A percentile compares a stretch with the other conserved stretches of the same genome.
Conservation (phyloP, 106 monocot genomes). For the Amphibolis antarctica region DNA sequence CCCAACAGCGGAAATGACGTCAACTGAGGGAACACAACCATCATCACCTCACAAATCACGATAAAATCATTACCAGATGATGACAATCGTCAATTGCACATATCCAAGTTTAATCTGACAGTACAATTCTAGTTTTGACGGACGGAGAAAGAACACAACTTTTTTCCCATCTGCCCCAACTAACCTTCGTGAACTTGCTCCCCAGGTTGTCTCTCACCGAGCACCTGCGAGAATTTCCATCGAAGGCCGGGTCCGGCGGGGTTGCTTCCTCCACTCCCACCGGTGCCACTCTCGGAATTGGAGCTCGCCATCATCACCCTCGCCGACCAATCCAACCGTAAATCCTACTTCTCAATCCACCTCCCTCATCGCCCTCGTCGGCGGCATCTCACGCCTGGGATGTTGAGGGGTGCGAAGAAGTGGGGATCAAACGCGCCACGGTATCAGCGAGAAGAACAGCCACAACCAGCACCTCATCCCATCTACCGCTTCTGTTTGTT, state of each 20-base stretch:
- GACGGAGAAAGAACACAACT: too few species aligned
- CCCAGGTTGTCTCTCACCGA: conserved; percentile 36
- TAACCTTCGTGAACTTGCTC: conserved; percentile 34
- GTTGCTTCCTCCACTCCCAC: background rate
- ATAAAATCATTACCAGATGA: background rate
- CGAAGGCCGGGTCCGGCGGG: background rate
- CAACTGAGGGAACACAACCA: conserved; percentile 22
- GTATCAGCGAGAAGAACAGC: too few species aligned
- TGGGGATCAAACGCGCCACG: too few species aligned
- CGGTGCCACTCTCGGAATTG: background rate
- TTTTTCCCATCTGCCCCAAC: too few species aligned
- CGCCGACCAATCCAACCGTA: too few species aligned
- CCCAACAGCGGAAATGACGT: conserved; percentile 52
- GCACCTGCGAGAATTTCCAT: conserved; percentile 54
- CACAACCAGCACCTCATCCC: too few species aligned
- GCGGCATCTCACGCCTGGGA: too few species aligned
- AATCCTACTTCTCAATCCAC: background rate
- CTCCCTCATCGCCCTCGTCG: too few species aligned
- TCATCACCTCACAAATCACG: background rate
- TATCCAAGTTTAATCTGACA: background rate
- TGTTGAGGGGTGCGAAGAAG: too few species aligned
- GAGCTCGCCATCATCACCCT: background rate
- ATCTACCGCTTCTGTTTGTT: too few species aligned
- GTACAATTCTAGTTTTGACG: too few species aligned
- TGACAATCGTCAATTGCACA: background rate